Percentiles rank a stretch among this genome's conserved stretches.
These are phyloP conservation scores for Cutaneotrichosporon dermatis DNA, from an alignment of 1,284 basidiomycete genomes.

Conservation along the genomic window DNA sequence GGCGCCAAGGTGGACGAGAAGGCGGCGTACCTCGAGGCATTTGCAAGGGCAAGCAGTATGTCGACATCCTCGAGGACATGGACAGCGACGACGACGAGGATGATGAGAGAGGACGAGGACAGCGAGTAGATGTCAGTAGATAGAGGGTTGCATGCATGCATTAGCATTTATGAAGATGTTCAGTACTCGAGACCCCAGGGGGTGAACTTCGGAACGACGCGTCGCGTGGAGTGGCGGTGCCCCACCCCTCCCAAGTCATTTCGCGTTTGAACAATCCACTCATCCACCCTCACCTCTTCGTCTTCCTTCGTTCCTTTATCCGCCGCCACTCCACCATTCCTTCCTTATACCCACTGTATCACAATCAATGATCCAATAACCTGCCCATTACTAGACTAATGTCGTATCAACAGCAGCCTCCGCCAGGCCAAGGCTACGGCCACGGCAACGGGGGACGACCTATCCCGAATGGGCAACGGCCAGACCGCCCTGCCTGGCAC, in stretches of 20 bases:
- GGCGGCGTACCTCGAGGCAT: constrained; percentile 32
- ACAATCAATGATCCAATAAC: background rate
- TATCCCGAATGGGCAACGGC: background rate
- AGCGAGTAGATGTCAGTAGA: constrained; percentile 15
- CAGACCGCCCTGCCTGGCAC: background rate
- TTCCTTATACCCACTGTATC: background rate
- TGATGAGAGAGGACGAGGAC: constrained; percentile 34
- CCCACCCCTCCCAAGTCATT: background rate
- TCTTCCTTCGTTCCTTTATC: background rate
- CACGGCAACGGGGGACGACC: no score
- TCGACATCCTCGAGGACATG: constrained; percentile 46
- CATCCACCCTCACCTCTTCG: background rate
- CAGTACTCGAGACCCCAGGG: no score
- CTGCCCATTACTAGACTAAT: background rate
- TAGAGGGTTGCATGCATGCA: constrained; percentile 8
- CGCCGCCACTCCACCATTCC: background rate
- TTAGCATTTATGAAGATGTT: constrained; percentile 1
- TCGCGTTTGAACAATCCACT: background rate
- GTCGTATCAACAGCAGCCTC: constrained; percentile 2
- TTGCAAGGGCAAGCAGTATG: constrained; percentile 43
- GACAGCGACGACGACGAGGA: constrained; percentile 44
- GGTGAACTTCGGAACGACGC: background rate
- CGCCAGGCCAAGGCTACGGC: background rate
- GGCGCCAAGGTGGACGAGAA: constrained; percentile 37
- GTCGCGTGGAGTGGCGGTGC: background rate